Evolutionary conservation across 345 rosid species (phyloP).

Genomic region (Lepidium aucheri): DNA sequence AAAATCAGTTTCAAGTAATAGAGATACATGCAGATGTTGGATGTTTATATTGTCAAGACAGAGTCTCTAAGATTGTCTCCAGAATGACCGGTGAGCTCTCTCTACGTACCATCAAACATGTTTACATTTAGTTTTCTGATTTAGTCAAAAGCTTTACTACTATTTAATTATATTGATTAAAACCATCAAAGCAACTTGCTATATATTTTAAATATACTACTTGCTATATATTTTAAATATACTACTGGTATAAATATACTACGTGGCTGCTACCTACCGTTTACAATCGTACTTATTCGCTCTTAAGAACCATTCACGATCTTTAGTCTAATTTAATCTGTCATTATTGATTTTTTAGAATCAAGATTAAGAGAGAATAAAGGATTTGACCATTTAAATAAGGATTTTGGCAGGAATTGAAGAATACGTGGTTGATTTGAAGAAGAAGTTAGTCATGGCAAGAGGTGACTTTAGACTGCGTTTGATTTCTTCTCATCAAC

Average conservation of each 20-base stretch:
- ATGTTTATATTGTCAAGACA: conserved; percentile 26
- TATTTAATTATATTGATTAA: too few relatives aligned
- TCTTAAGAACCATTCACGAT: neutral
- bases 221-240: too few relatives aligned
- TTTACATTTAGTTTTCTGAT: too few relatives aligned
- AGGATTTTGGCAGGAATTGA: conserved; percentile 12
- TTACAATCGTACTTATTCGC: conserved; percentile 3
- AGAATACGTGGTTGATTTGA: conserved; percentile 24
- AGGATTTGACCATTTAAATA: conserved; percentile 7
- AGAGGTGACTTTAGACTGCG: conserved; percentile 21
- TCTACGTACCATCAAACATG: neutral
- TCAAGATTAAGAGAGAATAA: too few relatives aligned
- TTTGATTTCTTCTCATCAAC: neutral
- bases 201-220: too few relatives aligned
- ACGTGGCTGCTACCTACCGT: conserved; percentile 22
- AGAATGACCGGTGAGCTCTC: conserved; percentile 27
- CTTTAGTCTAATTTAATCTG: neutral
- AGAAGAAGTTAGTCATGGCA: conserved; percentile 23
- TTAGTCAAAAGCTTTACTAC: too few relatives aligned
- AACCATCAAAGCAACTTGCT: neutral
- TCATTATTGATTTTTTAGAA: neutral
- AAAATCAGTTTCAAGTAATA: conserved; percentile 25
- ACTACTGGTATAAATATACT: too few relatives aligned
- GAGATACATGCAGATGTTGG: conserved; percentile 24
- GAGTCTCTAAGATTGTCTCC: conserved; percentile 24